These are phyloP conservation scores for Pichia sp. DNA, from an alignment of 1,139 yeast genomes.

Conservation along the genomic window DNA sequence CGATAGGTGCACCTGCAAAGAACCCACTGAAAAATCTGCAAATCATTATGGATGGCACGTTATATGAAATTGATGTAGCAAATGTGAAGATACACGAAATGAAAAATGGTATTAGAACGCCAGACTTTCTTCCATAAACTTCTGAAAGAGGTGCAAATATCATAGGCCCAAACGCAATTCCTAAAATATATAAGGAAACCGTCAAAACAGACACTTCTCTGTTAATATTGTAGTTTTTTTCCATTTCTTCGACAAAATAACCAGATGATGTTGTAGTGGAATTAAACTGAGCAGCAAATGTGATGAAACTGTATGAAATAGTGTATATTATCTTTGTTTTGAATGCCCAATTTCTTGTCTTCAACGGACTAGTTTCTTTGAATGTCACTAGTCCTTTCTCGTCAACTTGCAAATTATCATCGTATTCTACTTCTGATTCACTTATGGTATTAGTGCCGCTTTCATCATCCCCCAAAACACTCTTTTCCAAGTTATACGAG, in stretches of 20 bases:
- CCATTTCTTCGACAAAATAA: slow-evolving; percentile 34
- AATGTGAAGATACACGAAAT: slow-evolving; percentile 57
- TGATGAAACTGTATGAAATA: slow-evolving; percentile 39
- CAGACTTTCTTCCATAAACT: slow-evolving; percentile 63
- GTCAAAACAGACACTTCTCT: slow-evolving; percentile 64
- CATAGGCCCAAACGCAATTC: slow-evolving; percentile 70
- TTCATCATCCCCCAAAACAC: too few species aligned
- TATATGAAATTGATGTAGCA: slow-evolving; percentile 56
- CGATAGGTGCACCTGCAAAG: slow-evolving; percentile 56
- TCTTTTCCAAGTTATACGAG: too few species aligned
- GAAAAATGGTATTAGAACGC: slow-evolving; percentile 50
- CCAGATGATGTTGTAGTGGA: slow-evolving; percentile 38
- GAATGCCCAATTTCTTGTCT: slow-evolving; percentile 32
- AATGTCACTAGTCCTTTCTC: slow-evolving; percentile 16
- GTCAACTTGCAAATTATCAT: not conserved
- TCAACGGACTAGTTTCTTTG: slow-evolving; percentile 27
- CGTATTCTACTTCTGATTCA: too few species aligned
- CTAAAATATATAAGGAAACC: slow-evolving; percentile 64
- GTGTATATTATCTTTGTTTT: slow-evolving; percentile 39
- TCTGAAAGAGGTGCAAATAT: slow-evolving; percentile 75
- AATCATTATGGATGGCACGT: slow-evolving; percentile 51
- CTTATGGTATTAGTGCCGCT: too few species aligned
- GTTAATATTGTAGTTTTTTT: slow-evolving; percentile 45
- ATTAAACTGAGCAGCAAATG: slow-evolving; percentile 44
- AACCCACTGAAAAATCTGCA: slow-evolving; percentile 54